Conservation (phyloP, 768 basidiomycete genomes). For the Termitomyces sp. region DNA sequence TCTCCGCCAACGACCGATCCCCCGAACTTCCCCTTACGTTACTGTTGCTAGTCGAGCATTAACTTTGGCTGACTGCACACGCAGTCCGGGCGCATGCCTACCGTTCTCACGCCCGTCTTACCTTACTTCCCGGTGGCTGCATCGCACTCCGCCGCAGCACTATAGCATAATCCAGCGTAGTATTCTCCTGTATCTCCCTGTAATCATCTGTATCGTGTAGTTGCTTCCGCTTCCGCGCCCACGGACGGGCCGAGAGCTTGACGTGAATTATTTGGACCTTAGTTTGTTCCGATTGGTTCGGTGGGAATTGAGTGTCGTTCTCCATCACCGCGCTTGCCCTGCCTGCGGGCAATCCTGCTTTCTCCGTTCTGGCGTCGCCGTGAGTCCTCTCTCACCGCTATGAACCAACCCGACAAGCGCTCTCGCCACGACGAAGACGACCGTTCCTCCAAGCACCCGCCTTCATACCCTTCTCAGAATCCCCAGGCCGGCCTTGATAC, state of each 20-base stretch:
- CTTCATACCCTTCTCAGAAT: slow-evolving; percentile 16
- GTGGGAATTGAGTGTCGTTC: slow-evolving; percentile 46
- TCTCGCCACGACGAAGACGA: slow-evolving; percentile 38
- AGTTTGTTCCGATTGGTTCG: slow-evolving; percentile 61
- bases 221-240: slow-evolving; percentile 12
- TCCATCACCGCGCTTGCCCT: slow-evolving; percentile 57
- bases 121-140: slow-evolving; percentile 24
- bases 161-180: slow-evolving; percentile 15
- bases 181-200: slow-evolving; percentile 17
- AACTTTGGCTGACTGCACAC: slow-evolving; percentile 36
- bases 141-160: slow-evolving; percentile 2
- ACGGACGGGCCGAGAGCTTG: slow-evolving; percentile 12
- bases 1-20: slow-evolving; percentile 35
- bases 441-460: slow-evolving; percentile 16
- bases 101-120: slow-evolving; percentile 40
- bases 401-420: slow-evolving; percentile 54
- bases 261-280: slow-evolving; percentile 25
- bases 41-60: slow-evolving; percentile 45
- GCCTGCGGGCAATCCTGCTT: slow-evolving; percentile 56
- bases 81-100: slow-evolving; percentile 43
- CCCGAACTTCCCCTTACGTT: slow-evolving; percentile 37
- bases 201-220: slow-evolving; percentile 13
- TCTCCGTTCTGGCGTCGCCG: slow-evolving; percentile 41
- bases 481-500: slow-evolving; percentile 23
- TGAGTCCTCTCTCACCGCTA: slow-evolving; percentile 36